Percentiles rank a stretch among this genome's conserved stretches.
Conservation (phyloP, 768 basidiomycete species). For the Kwoniella botswanensis region DNA sequence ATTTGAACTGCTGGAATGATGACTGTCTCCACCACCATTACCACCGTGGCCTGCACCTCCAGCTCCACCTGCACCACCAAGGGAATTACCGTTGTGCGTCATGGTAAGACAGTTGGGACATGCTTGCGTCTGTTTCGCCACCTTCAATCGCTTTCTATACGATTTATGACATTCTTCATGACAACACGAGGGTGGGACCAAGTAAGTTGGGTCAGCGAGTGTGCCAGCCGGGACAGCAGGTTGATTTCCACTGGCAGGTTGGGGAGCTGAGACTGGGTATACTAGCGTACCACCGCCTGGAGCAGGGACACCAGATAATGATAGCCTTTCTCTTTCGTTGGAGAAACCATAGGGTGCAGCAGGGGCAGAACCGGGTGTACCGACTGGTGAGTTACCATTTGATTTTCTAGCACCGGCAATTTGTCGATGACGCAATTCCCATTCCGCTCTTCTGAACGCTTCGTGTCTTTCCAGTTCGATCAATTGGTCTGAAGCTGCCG, state of each 20-base stretch:
- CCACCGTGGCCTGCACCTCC: conserved; percentile 33
- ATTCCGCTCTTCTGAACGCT: conserved; percentile 81
- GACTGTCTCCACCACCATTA: conserved; percentile 43
- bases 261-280: conserved; percentile 57
- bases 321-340: conserved; percentile 50
- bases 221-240: conserved; percentile 58
- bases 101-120: conserved; percentile 56
- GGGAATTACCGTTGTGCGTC: conserved; percentile 24
- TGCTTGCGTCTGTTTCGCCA: conserved; percentile 57
- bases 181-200: conserved; percentile 60
- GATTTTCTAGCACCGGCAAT: conserved; percentile 55
- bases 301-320: conserved; percentile 37
- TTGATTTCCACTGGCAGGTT: conserved; percentile 53
- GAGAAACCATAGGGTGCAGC: conserved; percentile 44
- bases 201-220: conserved; percentile 58
- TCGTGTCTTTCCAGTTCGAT: conserved; percentile 86
- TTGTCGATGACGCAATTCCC: conserved; percentile 76
- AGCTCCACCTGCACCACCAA: conserved; percentile 17
- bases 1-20: conserved; percentile 52
- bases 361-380: conserved; percentile 41
- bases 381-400: conserved; percentile 48
- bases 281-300: conserved; percentile 48
- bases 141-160: conserved; percentile 60
- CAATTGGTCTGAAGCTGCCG: conserved; percentile 81
- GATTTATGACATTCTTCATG: conserved; percentile 62